These are phyloP conservation scores for Trametes coccinea DNA, from an alignment of 768 basidiomycete species.

Conservation along the genomic window DNA sequence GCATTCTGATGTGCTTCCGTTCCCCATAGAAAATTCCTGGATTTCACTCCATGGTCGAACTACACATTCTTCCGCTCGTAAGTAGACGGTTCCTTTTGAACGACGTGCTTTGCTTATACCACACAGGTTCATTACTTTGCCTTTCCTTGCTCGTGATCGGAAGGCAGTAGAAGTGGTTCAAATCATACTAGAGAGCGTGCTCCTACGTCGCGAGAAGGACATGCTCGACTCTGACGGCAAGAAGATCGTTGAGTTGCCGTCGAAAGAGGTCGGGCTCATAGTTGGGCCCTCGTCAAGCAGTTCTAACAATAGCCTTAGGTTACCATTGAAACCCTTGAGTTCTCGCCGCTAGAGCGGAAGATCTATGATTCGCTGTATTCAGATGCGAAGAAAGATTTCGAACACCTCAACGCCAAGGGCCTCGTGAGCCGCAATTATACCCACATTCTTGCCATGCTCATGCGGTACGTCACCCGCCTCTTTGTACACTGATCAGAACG, in stretches of 20 bases:
- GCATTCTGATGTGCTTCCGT: not conserved
- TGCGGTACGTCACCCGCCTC: conserved; percentile 57
- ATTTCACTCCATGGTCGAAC: conserved; percentile 79
- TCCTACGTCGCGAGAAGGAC: conserved; percentile 89
- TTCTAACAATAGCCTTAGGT: conserved; percentile 43
- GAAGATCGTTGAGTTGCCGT: conserved; percentile 83
- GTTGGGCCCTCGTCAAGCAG: too few relatives aligned
- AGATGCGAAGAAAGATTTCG: conserved; percentile 78
- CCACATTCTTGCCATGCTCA: conserved; percentile 91
- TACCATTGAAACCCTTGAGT: conserved; percentile 70
- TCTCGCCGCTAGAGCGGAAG: conserved; percentile 77
- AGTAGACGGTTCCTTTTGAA: conserved; percentile 28
- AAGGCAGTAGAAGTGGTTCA: conserved; percentile 95
- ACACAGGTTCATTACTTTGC: conserved; percentile 81
- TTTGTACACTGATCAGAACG: not conserved
- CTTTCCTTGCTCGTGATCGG: conserved; percentile 87
- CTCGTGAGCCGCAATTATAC: conserved; percentile 79
- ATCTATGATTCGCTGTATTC: conserved; percentile 88
- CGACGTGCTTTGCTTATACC: not conserved
- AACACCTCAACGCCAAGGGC: conserved; percentile 77
- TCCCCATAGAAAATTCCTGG: conserved; percentile 64
- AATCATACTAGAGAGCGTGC: conserved; percentile 84
- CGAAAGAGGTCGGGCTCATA: conserved; percentile 62
- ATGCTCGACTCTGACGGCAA: conserved; percentile 88
- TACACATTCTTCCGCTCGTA: conserved; percentile 89